A percentile compares a stretch with the other conserved stretches of the same genome.
Conservation (phyloP, 1,284 basidiomycete species). For the Sporisorium graminicola region DNA sequence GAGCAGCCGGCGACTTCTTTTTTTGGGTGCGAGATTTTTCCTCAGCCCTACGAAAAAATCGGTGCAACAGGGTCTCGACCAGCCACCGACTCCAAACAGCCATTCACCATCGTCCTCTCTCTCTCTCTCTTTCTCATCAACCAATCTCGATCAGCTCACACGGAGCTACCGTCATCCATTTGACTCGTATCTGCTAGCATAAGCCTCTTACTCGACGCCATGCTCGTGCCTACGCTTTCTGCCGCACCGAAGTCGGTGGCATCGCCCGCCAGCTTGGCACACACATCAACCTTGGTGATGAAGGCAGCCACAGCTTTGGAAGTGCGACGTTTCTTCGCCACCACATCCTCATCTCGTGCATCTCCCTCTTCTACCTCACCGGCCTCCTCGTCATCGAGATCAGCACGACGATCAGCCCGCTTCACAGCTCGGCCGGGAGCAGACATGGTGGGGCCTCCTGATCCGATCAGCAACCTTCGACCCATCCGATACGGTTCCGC, state of each 20-base stretch:
- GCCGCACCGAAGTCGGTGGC: background rate
- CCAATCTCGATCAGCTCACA: background rate
- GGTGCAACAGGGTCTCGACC: background rate
- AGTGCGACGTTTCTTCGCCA: background rate
- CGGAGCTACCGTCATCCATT: background rate
- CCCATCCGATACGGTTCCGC: slow-evolving; percentile 63
- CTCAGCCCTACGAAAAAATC: background rate
- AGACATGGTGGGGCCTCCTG: slow-evolving; percentile 60
- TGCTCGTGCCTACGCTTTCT: slow-evolving; percentile 5
- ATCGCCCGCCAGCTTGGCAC: background rate
- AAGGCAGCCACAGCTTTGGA: background rate
- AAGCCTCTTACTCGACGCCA: background rate
- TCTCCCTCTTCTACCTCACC: background rate
- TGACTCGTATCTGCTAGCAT: background rate
- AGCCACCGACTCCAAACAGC: background rate
- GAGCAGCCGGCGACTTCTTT: slow-evolving; percentile 1
- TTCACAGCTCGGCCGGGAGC: slow-evolving; percentile 43
- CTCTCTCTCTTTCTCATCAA: too few species aligned
- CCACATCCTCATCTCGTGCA: slow-evolving; percentile 1
- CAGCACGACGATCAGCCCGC: slow-evolving; percentile 37
- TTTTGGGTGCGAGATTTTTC: slow-evolving; percentile 5
- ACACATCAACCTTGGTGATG: background rate
- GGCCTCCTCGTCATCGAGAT: slow-evolving; percentile 5
- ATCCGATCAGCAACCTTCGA: slow-evolving; percentile 63
- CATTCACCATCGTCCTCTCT: slow-evolving; percentile 4